Evolutionary conservation across 2,329 filamentous ascomycete genomes (phyloP), one percentile per base, ranked within the genome.

Genomic region (Beauveria sp.): DNA sequence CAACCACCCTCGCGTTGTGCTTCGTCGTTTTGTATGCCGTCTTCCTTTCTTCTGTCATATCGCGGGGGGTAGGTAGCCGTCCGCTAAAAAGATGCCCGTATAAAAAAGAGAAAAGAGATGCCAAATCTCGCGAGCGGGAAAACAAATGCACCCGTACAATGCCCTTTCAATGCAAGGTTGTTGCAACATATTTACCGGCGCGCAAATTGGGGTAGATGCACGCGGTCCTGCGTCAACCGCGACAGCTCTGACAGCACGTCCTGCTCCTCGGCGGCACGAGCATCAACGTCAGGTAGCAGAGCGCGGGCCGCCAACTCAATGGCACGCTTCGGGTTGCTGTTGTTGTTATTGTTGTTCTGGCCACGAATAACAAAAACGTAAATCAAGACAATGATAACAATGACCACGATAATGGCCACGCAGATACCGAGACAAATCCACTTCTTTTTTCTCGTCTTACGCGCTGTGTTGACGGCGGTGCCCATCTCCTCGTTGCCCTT

Each of bases 371-470:
- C 72, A 31, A 76, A 72, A 64, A 82, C 68, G 66, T 80, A 83
- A 57, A 80, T 74, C 60, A 80, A 76, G 9, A 85, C 78, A 52
- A 79, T 72, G 58, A 82, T 77, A 48, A 79, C 79, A 50, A 85
- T 76, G 52, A 86, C 73, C 58, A 80, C 67, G 50, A 86, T 74
- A 56, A 86, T 83, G 54, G 74, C 72, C 50, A 85, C 80, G 68
- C 81, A 78, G 70, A 97, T 91, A 69, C 88, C 87, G 67, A 96
- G 77, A 80, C 92, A 96, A 73, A 90, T 93, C 93, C 92, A 97
- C 89, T 97, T 97, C 91, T 96, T 96, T 79, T 87, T 90, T 68
- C 90, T 84, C 56, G 89, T 90, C 68, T 86, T 84, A 73, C 88
- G 83, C 9, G 93, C 93, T 67, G 90, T 96, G 64, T 83, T 81